These are phyloP conservation scores for Oryza punctata DNA, from an alignment of 176 grass and related monocot genomes.

Conservation along the genomic window DNA sequence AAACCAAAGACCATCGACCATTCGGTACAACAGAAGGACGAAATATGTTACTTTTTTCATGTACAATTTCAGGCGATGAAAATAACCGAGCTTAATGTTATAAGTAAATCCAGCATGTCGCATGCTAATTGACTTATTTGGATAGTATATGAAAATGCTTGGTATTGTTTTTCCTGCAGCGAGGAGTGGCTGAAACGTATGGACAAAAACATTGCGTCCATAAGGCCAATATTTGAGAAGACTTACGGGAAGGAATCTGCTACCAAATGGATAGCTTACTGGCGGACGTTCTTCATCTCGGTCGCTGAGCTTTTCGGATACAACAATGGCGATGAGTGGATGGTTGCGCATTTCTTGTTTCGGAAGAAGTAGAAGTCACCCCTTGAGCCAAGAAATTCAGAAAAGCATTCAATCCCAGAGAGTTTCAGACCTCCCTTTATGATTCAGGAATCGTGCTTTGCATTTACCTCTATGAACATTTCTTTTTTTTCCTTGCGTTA, in stretches of 20 bases:
- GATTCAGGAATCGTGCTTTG: constrained; percentile 4
- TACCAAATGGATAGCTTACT: constrained; percentile 90
- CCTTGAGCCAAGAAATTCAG: background rate
- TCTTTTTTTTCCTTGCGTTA: background rate
- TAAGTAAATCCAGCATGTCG: background rate
- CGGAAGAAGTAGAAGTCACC: constrained; percentile 64
- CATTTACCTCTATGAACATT: background rate
- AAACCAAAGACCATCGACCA: background rate
- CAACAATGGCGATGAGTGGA: constrained; percentile 96
- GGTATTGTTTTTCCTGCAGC: constrained; percentile 40
- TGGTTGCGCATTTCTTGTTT: constrained; percentile 80
- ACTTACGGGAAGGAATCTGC: constrained; percentile 83
- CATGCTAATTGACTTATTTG: background rate
- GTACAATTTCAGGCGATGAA: background rate
- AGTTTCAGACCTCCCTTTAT: background rate
- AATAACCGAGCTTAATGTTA: background rate
- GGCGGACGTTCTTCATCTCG: constrained; percentile 91
- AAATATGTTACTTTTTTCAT: background rate
- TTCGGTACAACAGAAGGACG: background rate
- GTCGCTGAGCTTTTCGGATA: constrained; percentile 90
- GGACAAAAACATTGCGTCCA: constrained; percentile 58
- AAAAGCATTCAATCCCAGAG: background rate
- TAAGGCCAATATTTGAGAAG: constrained; percentile 82
- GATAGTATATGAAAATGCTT: background rate
- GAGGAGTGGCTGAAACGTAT: constrained; percentile 95